Evolutionary conservation across 805 yeast species (phyloP).

Genomic region (Zygosaccharomyces bailii): DNA sequence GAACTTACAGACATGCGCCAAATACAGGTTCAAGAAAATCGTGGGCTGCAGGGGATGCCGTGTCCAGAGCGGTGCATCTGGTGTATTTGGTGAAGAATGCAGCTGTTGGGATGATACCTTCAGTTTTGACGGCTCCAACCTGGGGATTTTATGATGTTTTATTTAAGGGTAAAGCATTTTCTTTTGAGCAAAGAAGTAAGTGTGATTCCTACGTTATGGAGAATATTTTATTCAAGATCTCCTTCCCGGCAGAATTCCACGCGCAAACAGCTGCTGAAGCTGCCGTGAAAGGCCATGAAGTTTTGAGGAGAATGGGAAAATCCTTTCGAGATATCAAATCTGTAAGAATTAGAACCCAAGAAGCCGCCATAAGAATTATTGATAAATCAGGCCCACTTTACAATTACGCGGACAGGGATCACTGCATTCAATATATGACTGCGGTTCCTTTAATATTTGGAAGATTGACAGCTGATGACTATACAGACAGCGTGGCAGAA

Average conservation of each 20-base stretch:
- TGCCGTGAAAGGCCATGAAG: constrained; percentile 43
- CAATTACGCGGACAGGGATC: constrained; percentile 64
- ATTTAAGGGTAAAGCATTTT: constrained; percentile 49
- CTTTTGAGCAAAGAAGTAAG: constrained; percentile 45
- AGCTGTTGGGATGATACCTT: constrained; percentile 52
- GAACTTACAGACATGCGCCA: constrained; percentile 64
- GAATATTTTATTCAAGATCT: constrained; percentile 56
- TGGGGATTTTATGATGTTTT: constrained; percentile 67
- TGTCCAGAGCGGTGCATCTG: constrained; percentile 54
- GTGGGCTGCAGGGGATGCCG: constrained; percentile 69
- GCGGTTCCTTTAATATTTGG: constrained; percentile 57
- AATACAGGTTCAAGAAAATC: constrained; percentile 61
- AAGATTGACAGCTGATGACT: constrained; percentile 55
- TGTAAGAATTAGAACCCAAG: constrained; percentile 53
- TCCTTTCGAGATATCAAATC: constrained; percentile 47
- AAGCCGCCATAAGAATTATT: constrained; percentile 58
- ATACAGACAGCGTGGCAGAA: constrained; percentile 48
- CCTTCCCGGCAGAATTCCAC: constrained; percentile 64
- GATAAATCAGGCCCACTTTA: constrained; percentile 58
- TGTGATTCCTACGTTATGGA: constrained; percentile 62
- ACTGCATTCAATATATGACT: constrained; percentile 61
- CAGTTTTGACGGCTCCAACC: constrained; percentile 52
- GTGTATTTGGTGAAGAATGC: constrained; percentile 52
- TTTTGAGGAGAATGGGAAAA: constrained; percentile 41
- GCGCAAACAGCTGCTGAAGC: constrained; percentile 65